Conservation (phyloP, 106 monocot genomes). For the Allium cepa region DNA sequence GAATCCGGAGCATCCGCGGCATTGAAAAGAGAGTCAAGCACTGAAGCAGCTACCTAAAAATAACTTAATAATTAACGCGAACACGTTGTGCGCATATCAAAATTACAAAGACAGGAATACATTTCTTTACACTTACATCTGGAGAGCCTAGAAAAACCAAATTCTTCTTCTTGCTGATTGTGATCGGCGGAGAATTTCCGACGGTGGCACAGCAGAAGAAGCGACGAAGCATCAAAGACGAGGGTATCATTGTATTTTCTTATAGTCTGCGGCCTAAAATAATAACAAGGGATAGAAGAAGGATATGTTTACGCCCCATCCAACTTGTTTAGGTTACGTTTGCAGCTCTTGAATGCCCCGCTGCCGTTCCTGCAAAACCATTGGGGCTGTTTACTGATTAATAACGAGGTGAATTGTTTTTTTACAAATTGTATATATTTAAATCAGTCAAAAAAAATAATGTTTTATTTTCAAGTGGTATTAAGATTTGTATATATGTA, state of each 20-base stretch:
- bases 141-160: constrained; percentile 89
- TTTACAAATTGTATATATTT: no score
- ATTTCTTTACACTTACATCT: constrained; percentile 21
- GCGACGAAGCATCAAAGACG: constrained; percentile 23
- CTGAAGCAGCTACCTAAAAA: constrained; percentile 48
- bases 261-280: no score
- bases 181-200: constrained; percentile 13
- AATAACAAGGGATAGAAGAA: no score
- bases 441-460: no score
- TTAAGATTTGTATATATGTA: no score
- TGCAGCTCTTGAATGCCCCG: no score
- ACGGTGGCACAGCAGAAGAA: constrained; percentile 24
- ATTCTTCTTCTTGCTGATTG: constrained; percentile 40
- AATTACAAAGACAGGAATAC: not conserved
- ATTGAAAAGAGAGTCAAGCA: constrained; percentile 46
- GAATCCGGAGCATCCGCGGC: constrained; percentile 49
- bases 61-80: not conserved
- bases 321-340: no score
- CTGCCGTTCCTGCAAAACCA: no score
- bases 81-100: not conserved
- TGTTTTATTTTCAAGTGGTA: no score
- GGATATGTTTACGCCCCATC: no score
- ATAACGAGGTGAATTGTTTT: no score
- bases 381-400: no score
- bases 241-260: not conserved